These are phyloP conservation scores for Globisporangium carolinianum DNA, from an alignment of 352 stramenopile species.

Conservation along the genomic window DNA sequence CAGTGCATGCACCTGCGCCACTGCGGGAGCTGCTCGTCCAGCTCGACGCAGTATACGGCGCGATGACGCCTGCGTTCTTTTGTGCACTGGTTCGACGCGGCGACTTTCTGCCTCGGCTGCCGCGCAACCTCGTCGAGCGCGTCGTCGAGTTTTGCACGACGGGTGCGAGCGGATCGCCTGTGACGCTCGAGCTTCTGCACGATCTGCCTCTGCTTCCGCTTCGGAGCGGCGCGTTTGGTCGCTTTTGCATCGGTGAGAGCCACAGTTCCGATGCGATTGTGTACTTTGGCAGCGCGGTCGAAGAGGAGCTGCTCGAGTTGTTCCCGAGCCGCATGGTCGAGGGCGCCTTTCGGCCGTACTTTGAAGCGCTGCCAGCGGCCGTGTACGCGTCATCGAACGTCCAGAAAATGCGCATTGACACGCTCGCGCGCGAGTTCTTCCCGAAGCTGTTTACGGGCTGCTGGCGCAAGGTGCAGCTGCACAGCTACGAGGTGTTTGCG, in stretches of 20 bases:
- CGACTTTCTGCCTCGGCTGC: conserved; percentile 29
- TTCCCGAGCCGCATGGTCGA: conserved; percentile 35
- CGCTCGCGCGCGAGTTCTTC: conserved; percentile 33
- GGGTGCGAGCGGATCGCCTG: conserved; percentile 1
- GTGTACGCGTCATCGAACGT: conserved; percentile 46
- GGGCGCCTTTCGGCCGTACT: conserved; percentile 31
- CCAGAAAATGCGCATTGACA: conserved; percentile 19
- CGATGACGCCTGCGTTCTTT: conserved; percentile 51
- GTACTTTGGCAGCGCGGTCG: conserved; percentile 36
- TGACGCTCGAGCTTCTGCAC: conserved; percentile 19
- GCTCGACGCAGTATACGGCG: conserved; percentile 36
- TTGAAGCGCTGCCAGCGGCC: conserved; percentile 28
- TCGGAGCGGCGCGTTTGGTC: conserved; percentile 34
- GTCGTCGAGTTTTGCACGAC: conserved; percentile 47
- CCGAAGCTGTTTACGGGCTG: conserved; percentile 27
- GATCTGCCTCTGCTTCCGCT: conserved; percentile 38
- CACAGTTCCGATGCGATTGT: conserved; percentile 9
- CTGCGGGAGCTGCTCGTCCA: conserved; percentile 41
- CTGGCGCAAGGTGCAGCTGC: conserved; percentile 16
- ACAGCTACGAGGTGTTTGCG: conserved; percentile 22
- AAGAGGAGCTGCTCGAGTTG: conserved; percentile 40
- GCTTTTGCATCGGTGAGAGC: conserved; percentile 12
- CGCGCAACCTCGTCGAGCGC: conserved; percentile 16
- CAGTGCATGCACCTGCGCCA: conserved; percentile 25
- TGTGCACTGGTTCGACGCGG: conserved; percentile 29